Conservation (phyloP, 1,284 basidiomycete genomes). For the Marasmius tenuissimus region DNA sequence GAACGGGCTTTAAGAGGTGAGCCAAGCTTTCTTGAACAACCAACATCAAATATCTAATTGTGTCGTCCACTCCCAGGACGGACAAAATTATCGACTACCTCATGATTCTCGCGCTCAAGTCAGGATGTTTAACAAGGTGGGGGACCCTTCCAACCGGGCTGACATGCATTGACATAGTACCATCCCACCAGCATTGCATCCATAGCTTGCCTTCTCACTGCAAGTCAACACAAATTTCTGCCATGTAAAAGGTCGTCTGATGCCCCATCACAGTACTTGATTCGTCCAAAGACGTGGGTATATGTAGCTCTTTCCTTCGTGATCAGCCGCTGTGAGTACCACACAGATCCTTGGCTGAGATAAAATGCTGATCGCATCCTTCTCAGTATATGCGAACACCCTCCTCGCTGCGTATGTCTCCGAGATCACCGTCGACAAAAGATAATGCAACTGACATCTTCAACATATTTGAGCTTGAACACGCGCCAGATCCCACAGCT, state of each 20-base stretch:
- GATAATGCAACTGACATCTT: not conserved
- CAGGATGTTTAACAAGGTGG: conserved; percentile 29
- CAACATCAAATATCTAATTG: not conserved
- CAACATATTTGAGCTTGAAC: conserved; percentile 22
- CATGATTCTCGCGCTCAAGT: conserved; percentile 31
- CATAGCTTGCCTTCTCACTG: conserved; percentile 28
- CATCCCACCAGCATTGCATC: conserved; percentile 22
- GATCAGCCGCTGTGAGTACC: conserved; percentile 28
- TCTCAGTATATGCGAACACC: conserved; percentile 31
- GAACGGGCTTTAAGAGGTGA: conserved; percentile 31
- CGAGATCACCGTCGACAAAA: not conserved
- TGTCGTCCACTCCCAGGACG: conserved; percentile 17
- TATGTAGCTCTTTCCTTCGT: conserved; percentile 32
- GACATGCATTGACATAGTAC: not conserved
- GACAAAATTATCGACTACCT: conserved; percentile 33
- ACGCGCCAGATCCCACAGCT: conserved; percentile 29
- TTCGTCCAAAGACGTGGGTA: conserved; percentile 28
- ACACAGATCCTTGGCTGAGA: not conserved
- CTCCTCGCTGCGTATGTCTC: conserved; percentile 30
- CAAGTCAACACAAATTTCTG: conserved; percentile 7
- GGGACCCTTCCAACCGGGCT: not conserved
- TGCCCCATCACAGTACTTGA: conserved; percentile 20
- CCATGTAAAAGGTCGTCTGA: not conserved
- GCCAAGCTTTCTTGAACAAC: not conserved
- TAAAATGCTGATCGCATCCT: not conserved